Evolutionary conservation across 176 grass and related monocot genomes (phyloP), one percentile per base, ranked within the genome.

Genomic region (Musa troglodytarum): DNA sequence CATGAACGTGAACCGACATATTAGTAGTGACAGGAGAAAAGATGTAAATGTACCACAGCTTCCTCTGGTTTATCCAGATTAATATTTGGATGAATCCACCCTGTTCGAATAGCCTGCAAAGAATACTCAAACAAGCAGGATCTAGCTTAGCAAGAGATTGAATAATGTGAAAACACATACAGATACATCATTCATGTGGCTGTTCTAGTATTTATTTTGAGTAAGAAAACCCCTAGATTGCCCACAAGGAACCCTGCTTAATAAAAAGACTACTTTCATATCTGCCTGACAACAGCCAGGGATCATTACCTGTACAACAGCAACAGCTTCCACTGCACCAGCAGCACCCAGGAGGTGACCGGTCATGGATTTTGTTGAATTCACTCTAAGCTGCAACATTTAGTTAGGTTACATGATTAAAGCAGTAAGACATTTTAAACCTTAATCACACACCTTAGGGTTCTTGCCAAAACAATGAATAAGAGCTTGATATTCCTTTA

Each of bases 351-450:
- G 84, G 55, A 94, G 87, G 89, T 99, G 90, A 3, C 95, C 90
- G 63, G 85, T 94, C 95, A 94, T 92, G 70, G 95, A 99, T 87
- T 99, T 99, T 25, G 95, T 99, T 52, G 96, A 94, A 82, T 99
- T 99, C 74, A 99, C 86, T 85, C 81, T 88, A 34, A 99, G 81
- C 95, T 99, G 82, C 74, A 74, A 13, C 72, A 68, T 59, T 81
- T 75, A 57, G 21, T 85, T 53, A 25, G 56, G 73, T 72, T 78
- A 34, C 9, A 74, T 64, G 15, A 80, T 15, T 13, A 78, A 78
- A 74, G 43, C 53, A 43, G 11, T 71, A 19, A 12, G 43, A 52
- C 9, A 75, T 73, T 79, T 65, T 52, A 70, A 58, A 25, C 22
- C 71, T 83, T 80, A 76, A 19, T 34, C 74, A 74, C 83, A 72